Evolutionary conservation across 371 early-diverging fungal species (phyloP).

Genomic region (Mortierella sp.): DNA sequence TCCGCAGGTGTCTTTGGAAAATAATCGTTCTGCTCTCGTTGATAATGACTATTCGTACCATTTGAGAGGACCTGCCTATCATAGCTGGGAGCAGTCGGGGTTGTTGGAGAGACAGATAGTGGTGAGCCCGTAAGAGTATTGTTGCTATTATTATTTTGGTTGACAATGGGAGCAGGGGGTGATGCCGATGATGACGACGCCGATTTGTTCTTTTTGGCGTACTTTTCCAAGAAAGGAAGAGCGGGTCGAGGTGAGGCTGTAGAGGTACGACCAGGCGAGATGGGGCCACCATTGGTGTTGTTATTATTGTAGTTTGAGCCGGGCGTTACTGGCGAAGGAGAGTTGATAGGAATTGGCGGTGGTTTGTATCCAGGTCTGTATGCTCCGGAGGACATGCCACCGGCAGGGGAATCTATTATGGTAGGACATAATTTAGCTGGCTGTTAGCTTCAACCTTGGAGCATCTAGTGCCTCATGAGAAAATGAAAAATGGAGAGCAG

Average conservation of each 20-base stretch:
- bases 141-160: slow-evolving; percentile 29
- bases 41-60: slow-evolving; percentile 34
- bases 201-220: slow-evolving; percentile 55
- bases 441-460: not conserved
- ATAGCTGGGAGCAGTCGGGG: slow-evolving; percentile 55
- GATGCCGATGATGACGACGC: slow-evolving; percentile 32
- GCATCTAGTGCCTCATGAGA: not conserved
- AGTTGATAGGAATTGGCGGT: slow-evolving; percentile 37
- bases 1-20: slow-evolving; percentile 45
- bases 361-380: slow-evolving; percentile 56
- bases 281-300: slow-evolving; percentile 12
- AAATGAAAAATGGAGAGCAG: slow-evolving; percentile 1
- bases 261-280: slow-evolving; percentile 37
- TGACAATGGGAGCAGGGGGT: slow-evolving; percentile 23
- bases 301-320: slow-evolving; percentile 1
- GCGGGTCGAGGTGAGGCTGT: slow-evolving; percentile 39
- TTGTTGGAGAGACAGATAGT: slow-evolving; percentile 53
- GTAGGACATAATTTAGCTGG: not conserved
- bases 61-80: slow-evolving; percentile 43
- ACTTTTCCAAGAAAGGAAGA: slow-evolving; percentile 56
- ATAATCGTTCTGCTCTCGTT: slow-evolving; percentile 50
- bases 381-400: slow-evolving; percentile 45
- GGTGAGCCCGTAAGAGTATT: slow-evolving; percentile 45
- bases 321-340: slow-evolving; percentile 25
- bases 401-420: not conserved